Conservation (phyloP, 495 filamentous ascomycete species). For the Tuber umbilicatum region DNA sequence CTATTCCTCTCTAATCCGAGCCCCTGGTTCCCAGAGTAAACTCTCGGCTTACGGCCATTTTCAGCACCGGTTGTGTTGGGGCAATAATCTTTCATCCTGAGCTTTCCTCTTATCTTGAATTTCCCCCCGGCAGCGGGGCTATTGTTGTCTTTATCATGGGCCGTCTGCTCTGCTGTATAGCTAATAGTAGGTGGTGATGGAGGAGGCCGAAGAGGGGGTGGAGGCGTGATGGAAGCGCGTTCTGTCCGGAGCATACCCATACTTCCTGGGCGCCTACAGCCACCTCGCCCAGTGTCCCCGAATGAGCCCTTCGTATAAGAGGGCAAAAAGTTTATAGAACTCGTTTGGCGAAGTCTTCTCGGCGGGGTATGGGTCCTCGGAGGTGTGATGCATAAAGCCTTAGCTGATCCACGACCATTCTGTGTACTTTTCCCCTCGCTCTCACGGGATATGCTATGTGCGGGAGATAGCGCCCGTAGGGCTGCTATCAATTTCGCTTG, state of each 20-base stretch:
- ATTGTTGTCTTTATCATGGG: constrained; percentile 9
- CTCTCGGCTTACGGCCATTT: constrained; percentile 8
- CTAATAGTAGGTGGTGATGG: background rate
- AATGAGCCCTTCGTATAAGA: background rate
- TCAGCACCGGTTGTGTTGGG: constrained; percentile 14
- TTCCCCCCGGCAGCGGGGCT: background rate
- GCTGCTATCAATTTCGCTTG: background rate
- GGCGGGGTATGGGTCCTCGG: background rate
- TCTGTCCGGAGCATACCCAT: background rate
- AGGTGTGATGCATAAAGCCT: background rate
- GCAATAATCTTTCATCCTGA: constrained; percentile 29
- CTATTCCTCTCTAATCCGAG: constrained; percentile 21
- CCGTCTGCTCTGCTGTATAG: constrained; percentile 13
- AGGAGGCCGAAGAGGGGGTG: background rate
- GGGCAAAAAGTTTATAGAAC: background rate
- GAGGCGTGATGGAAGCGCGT: background rate
- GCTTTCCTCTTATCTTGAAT: constrained; percentile 29
- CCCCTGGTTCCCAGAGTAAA: constrained; percentile 24
- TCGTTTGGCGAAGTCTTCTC: background rate
- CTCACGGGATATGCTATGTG: background rate
- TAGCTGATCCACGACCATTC: background rate
- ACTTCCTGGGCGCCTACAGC: background rate
- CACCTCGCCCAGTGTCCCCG: background rate
- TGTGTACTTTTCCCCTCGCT: background rate
- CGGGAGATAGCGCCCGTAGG: background rate